phyloP scores from a whole-genome alignment of 805 yeast species.

The Wickerhamiella nectarea region DNA sequence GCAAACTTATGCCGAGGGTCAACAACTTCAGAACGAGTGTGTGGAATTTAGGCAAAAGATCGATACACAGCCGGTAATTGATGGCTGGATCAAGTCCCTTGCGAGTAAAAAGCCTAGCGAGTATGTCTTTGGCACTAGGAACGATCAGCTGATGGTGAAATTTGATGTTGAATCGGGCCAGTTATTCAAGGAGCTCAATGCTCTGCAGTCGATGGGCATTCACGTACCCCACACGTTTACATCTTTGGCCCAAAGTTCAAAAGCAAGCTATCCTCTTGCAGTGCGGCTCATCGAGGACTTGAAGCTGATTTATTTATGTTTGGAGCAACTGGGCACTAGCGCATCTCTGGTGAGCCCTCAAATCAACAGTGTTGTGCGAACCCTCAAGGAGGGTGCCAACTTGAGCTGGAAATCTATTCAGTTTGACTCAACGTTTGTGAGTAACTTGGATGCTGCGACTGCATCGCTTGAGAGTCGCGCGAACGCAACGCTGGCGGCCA shows the following conservation, averaged over 20 bases:
- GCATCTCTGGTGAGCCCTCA: constrained; percentile 28
- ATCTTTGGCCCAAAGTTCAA: constrained; percentile 36
- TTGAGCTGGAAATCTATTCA: constrained; percentile 38
- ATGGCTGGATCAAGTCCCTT: constrained; percentile 36
- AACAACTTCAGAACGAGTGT: constrained; percentile 40
- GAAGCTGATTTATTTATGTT: constrained; percentile 2
- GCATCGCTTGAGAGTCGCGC: constrained; percentile 23
- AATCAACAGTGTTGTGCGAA: constrained; percentile 24
- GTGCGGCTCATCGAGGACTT: constrained; percentile 40
- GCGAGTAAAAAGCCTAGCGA: constrained; percentile 23
- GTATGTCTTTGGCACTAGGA: constrained; percentile 29
- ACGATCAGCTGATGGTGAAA: constrained; percentile 32
- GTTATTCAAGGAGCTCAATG: constrained; percentile 41
- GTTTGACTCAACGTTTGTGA: neutral
- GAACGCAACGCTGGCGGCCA: constrained; percentile 20
- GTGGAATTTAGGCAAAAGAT: constrained; percentile 33
- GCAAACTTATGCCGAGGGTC: constrained; percentile 54
- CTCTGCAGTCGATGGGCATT: constrained; percentile 36
- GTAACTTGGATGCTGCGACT: constrained; percentile 22
- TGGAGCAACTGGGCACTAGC: neutral
- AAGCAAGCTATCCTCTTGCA: constrained; percentile 45
- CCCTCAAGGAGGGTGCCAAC: constrained; percentile 27
- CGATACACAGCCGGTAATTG: constrained; percentile 31
- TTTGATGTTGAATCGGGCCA: constrained; percentile 35
- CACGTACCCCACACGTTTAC: constrained; percentile 43